phyloP scores from a whole-genome alignment of 75 land plant species.

The Chamaecyparis obtusa region DNA sequence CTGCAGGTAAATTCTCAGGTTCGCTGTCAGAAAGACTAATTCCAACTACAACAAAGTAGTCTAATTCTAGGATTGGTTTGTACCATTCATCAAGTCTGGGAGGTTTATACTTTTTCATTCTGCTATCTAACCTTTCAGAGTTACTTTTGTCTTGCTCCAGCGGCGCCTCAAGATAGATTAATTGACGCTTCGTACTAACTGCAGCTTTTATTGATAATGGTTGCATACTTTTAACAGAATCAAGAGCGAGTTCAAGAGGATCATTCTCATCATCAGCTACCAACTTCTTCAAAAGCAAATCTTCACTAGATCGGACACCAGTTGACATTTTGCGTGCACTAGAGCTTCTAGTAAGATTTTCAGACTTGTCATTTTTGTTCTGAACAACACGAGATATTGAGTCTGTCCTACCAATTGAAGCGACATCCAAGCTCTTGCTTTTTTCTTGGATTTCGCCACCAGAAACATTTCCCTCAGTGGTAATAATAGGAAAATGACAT shows the following conservation, averaged over 20 bases:
- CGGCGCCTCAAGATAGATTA: slow-evolving; percentile 70
- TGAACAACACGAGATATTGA: not conserved
- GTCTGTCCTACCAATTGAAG: not conserved
- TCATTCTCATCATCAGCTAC: slow-evolving; percentile 41
- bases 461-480: not conserved
- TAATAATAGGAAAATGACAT: not conserved
- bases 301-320: slow-evolving; percentile 4
- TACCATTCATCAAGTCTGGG: slow-evolving; percentile 92
- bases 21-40: slow-evolving; percentile 36
- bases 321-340: not conserved
- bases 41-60: slow-evolving; percentile 72
- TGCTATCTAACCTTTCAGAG: slow-evolving; percentile 26
- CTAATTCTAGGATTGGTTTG: slow-evolving; percentile 66
- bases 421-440: not conserved
- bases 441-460: not conserved
- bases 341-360: slow-evolving; percentile 4
- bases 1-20: slow-evolving; percentile 21
- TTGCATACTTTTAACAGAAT: slow-evolving; percentile 18
- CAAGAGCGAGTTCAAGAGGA: slow-evolving; percentile 41
- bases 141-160: slow-evolving; percentile 22
- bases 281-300: slow-evolving; percentile 36
- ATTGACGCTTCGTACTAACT: slow-evolving; percentile 42
- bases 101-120: slow-evolving; percentile 46
- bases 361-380: not conserved
- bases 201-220: slow-evolving; percentile 20